Evolutionary conservation across 2,329 filamentous ascomycete genomes (phyloP).

Genomic region (Alternaria solani): DNA sequence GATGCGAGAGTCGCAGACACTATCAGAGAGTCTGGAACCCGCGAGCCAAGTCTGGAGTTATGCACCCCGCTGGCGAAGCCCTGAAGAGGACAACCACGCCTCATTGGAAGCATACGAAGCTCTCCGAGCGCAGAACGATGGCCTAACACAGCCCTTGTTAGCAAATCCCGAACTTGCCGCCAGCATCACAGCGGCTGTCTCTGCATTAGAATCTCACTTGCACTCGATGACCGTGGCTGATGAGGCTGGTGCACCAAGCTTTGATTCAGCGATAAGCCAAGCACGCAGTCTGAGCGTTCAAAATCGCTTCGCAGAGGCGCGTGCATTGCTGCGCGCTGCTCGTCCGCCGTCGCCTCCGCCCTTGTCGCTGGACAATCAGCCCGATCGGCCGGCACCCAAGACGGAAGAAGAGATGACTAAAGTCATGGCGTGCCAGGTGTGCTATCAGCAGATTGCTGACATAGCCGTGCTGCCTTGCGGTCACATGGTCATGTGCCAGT

Average conservation of each 20-base stretch:
- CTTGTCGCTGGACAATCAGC: slow-evolving; percentile 56
- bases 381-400: slow-evolving; percentile 58
- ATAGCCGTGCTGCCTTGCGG: slow-evolving; percentile 63
- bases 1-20: slow-evolving; percentile 36
- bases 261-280: neutral
- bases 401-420: slow-evolving; percentile 60
- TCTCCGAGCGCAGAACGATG: neutral
- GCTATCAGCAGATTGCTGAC: slow-evolving; percentile 61
- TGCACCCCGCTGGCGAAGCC: slow-evolving; percentile 7
- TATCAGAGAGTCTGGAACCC: slow-evolving; percentile 19
- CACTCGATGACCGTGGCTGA: neutral
- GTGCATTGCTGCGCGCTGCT: slow-evolving; percentile 15
- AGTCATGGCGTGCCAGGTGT: slow-evolving; percentile 62
- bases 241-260: neutral
- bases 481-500: slow-evolving; percentile 63
- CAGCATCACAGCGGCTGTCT: neutral
- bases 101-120: neutral
- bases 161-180: neutral
- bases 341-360: slow-evolving; percentile 23
- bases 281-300: neutral
- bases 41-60: slow-evolving; percentile 36
- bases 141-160: neutral
- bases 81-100: neutral
- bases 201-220: neutral
- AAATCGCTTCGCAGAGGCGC: slow-evolving; percentile 2